These are phyloP conservation scores for Uronychia setigera DNA, from an alignment of 73 alveolate genomes.

Conservation along the genomic window DNA sequence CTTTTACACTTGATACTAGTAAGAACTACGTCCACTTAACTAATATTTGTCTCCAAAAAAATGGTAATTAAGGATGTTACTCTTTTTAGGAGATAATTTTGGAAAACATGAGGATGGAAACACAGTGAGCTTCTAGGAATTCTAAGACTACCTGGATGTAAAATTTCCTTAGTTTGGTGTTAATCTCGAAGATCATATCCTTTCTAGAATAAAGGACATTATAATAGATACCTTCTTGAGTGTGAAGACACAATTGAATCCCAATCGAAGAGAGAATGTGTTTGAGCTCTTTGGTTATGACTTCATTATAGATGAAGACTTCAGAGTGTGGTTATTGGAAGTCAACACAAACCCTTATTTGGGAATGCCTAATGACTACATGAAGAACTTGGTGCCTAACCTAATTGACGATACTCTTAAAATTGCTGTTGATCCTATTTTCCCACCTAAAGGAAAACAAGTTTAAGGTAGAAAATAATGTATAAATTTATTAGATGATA, in stretches of 20 bases:
- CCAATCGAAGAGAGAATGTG: conserved; percentile 53
- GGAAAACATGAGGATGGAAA: conserved; percentile 87
- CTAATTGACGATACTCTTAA: conserved; percentile 81
- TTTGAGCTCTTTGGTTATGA: conserved; percentile 88
- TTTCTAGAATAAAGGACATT: conserved; percentile 46
- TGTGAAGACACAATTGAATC: conserved; percentile 51
- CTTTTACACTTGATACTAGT: conserved; percentile 46
- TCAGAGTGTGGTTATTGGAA: conserved; percentile 78
- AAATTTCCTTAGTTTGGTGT: conserved; percentile 36
- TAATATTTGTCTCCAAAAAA: conserved; percentile 81
- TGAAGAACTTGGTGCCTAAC: conserved; percentile 66
- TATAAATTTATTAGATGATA: neutral
- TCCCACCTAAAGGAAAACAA: conserved; percentile 15
- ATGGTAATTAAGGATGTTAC: conserved; percentile 35
- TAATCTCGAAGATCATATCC: conserved; percentile 36
- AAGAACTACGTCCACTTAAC: conserved; percentile 87
- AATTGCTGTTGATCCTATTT: conserved; percentile 70
- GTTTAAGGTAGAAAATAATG: too few species aligned
- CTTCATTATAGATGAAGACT: conserved; percentile 81
- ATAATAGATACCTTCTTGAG: conserved; percentile 44
- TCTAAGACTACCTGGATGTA: conserved; percentile 62
- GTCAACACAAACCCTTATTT: conserved; percentile 82
- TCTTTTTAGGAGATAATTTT: conserved; percentile 54
- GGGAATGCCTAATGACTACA: conserved; percentile 52
- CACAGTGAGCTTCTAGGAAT: conserved; percentile 75